A percentile compares a stretch with the other conserved stretches of the same genome.
Evolutionary conservation across 148 eudicot species (phyloP).

Genomic region (Cornus florida): DNA sequence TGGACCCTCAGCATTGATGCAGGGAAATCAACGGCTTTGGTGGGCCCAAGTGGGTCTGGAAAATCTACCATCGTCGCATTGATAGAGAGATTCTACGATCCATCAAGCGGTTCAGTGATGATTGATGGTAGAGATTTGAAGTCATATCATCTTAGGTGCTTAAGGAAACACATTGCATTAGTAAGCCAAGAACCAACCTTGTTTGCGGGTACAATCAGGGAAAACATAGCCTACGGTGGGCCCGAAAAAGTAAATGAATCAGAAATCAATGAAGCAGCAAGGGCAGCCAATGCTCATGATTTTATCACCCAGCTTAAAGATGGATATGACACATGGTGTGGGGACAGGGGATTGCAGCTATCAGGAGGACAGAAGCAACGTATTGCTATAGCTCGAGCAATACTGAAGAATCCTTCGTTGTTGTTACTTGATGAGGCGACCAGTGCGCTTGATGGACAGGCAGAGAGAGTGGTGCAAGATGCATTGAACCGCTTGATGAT

Average conservation of each 20-base stretch:
- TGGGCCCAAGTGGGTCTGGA: constrained; percentile 4
- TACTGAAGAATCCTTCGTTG: constrained; percentile 13
- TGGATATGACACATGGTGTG: constrained; percentile 22
- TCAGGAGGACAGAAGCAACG: constrained; percentile 20
- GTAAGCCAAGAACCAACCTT: not conserved
- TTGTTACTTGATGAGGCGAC: constrained; percentile 16
- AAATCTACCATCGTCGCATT: constrained; percentile 15
- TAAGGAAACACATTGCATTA: constrained; percentile 12
- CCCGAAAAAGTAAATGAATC: not conserved
- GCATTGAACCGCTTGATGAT: constrained; percentile 16
- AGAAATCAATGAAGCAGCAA: not conserved
- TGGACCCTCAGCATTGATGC: constrained; percentile 8
- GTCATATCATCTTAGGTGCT: constrained; percentile 9
- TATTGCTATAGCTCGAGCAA: constrained; percentile 20
- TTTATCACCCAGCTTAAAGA: constrained; percentile 15
- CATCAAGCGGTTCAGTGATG: not conserved
- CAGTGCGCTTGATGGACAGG: constrained; percentile 10
- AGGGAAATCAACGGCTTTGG: constrained; percentile 24
- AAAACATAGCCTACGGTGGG: constrained; percentile 16
- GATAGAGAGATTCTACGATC: constrained; percentile 20
- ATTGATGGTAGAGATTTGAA: constrained; percentile 16
- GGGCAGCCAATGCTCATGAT: constrained; percentile 24
- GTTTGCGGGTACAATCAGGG: constrained; percentile 15
- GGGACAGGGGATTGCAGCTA: constrained; percentile 18
- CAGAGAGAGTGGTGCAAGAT: constrained; percentile 14